These are phyloP conservation scores for Pseudoneurospora amorphoporcata DNA, from an alignment of 495 filamentous ascomycete genomes.

Conservation along the genomic window DNA sequence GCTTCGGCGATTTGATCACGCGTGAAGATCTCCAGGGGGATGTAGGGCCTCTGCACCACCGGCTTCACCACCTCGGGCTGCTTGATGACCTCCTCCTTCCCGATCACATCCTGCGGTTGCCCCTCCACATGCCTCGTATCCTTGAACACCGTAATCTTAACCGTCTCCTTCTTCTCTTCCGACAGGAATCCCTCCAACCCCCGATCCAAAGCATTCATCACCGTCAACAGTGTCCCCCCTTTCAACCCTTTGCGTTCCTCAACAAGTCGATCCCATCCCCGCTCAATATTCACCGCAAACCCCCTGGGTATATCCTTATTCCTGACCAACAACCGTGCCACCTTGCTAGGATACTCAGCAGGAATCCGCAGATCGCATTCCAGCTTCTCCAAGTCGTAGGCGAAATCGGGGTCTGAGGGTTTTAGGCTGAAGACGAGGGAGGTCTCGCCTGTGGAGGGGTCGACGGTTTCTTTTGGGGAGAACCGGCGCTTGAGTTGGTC, in stretches of 20 bases:
- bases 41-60: conserved; percentile 15
- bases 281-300: conserved; percentile 71
- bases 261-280: conserved; percentile 63
- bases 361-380: conserved; percentile 66
- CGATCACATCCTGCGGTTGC: background rate
- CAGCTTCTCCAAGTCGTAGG: conserved; percentile 65
- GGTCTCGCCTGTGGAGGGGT: conserved; percentile 37
- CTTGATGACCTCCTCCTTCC: conserved; percentile 8
- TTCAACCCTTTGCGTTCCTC: conserved; percentile 25
- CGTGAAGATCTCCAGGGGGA: conserved; percentile 37
- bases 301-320: conserved; percentile 74
- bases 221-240: conserved; percentile 50
- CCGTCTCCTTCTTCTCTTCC: conserved; percentile 61
- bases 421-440: conserved; percentile 52
- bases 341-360: conserved; percentile 43
- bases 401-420: conserved; percentile 84
- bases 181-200: conserved; percentile 63
- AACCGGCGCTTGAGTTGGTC: conserved; percentile 66
- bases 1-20: conserved; percentile 50
- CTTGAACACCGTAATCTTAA: conserved; percentile 67
- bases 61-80: conserved; percentile 34
- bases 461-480: conserved; percentile 45
- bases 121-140: conserved; percentile 32
- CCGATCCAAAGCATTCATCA: conserved; percentile 65
- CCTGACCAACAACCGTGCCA: conserved; percentile 52